Evolutionary conservation across 192 early-diverging fungal genomes (phyloP).

Genomic region (Rhizophagus clarus): DNA sequence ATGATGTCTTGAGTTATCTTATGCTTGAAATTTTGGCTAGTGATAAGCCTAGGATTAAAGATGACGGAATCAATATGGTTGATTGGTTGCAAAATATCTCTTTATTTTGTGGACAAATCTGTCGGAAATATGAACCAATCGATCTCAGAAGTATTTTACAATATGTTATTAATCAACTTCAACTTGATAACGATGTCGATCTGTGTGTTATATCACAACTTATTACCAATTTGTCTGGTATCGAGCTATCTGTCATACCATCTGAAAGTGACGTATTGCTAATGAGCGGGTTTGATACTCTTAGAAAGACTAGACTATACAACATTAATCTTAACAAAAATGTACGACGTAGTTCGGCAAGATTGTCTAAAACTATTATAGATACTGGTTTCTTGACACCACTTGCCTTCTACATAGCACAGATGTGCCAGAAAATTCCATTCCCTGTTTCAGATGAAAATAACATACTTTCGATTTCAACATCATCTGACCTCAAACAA

Average conservation of each 20-base stretch:
- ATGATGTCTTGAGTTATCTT: constrained; percentile 72
- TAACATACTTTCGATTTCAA: neutral
- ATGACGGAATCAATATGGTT: constrained; percentile 60
- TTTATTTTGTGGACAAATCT: constrained; percentile 65
- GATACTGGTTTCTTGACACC: constrained; percentile 54
- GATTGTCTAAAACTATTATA: constrained; percentile 60
- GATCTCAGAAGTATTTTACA: constrained; percentile 67
- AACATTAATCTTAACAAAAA: constrained; percentile 54
- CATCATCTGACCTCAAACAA: constrained; percentile 55
- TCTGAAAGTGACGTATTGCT: constrained; percentile 64
- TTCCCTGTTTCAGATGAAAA: constrained; percentile 39
- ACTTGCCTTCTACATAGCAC: constrained; percentile 64
- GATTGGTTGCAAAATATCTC: constrained; percentile 66
- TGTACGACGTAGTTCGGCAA: constrained; percentile 44
- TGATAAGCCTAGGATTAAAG: constrained; percentile 58
- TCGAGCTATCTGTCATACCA: constrained; percentile 55
- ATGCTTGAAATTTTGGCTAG: constrained; percentile 68
- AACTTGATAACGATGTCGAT: constrained; percentile 56
- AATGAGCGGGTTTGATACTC: constrained; percentile 61
- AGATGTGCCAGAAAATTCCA: constrained; percentile 55
- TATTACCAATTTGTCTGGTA: constrained; percentile 70
- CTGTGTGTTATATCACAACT: constrained; percentile 71
- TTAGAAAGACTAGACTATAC: constrained; percentile 60
- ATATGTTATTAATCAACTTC: constrained; percentile 68
- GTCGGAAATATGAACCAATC: constrained; percentile 62